A percentile compares a stretch with the other conserved stretches of the same genome.
phyloP scores from a whole-genome alignment of 768 basidiomycete species.

The Tylopilus balloui region DNA sequence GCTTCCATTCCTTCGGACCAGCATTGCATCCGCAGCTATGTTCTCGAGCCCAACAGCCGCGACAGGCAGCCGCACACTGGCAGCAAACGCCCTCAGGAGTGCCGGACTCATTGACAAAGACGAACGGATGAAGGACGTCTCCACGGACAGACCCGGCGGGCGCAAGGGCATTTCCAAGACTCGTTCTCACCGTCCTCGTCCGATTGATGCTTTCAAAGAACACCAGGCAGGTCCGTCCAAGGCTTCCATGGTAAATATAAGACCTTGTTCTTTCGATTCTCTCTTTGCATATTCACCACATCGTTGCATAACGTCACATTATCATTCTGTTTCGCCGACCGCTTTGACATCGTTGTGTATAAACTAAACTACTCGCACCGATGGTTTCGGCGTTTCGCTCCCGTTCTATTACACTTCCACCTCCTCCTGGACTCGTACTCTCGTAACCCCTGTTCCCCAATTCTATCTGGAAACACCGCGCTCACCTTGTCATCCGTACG shows the following conservation, averaged over 20 bases:
- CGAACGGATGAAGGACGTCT: constrained; percentile 66
- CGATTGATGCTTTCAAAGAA: constrained; percentile 55
- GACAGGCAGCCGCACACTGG: constrained; percentile 55
- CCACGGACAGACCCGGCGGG: constrained; percentile 62
- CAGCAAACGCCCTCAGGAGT: constrained; percentile 56
- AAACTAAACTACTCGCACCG: constrained; percentile 12
- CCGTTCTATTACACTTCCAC: constrained; percentile 6
- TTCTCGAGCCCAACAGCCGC: constrained; percentile 59
- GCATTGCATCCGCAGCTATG: constrained; percentile 31
- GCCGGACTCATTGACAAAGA: constrained; percentile 78
- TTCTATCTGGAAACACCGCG: constrained; percentile 26
- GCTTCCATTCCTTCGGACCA: background rate
- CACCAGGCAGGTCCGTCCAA: constrained; percentile 42
- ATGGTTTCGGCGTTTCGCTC: constrained; percentile 13
- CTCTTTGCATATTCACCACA: constrained; percentile 25
- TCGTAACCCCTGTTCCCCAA: constrained; percentile 3
- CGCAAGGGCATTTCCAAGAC: constrained; percentile 64
- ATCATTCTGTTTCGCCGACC: constrained; percentile 10
- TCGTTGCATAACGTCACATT: constrained; percentile 23
- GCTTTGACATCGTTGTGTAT: constrained; percentile 16
- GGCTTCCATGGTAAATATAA: constrained; percentile 65
- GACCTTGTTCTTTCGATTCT: constrained; percentile 31
- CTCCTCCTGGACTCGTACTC: constrained; percentile 6
- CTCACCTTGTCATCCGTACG: constrained; percentile 37
- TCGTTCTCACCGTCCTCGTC: constrained; percentile 55